A percentile compares a stretch with the other conserved stretches of the same genome.
phyloP scores from a whole-genome alignment of 1,139 yeast genomes.

The Suhomyces choctaworum region DNA sequence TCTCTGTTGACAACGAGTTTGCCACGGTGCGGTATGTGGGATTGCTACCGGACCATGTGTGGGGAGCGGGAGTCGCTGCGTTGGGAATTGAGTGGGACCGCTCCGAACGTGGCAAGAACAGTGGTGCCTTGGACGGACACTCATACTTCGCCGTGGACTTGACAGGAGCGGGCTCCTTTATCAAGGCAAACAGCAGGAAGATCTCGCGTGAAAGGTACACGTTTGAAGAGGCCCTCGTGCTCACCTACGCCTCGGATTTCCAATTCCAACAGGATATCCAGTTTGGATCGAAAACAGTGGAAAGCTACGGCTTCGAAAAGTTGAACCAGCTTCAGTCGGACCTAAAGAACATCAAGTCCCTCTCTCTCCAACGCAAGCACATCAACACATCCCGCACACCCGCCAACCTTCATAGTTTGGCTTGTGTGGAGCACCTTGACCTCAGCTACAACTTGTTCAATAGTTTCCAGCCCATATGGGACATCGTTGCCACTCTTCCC shows the following conservation, averaged over 20 bases:
- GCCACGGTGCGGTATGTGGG: conserved; percentile 66
- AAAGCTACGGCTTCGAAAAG: conserved; percentile 66
- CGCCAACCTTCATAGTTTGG: conserved; percentile 18
- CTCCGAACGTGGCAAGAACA: conserved; percentile 68
- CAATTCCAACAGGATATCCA: conserved; percentile 27
- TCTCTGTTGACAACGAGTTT: conserved; percentile 8
- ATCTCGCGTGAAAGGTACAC: conserved; percentile 23
- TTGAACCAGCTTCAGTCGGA: conserved; percentile 49
- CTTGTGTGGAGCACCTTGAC: conserved; percentile 48
- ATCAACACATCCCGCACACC: conserved; percentile 2
- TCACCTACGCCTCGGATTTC: conserved; percentile 42
- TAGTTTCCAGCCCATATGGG: conserved; percentile 39
- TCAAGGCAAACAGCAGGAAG: conserved; percentile 47
- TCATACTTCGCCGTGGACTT: conserved; percentile 51
- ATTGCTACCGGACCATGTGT: conserved; percentile 36
- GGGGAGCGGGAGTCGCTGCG: conserved; percentile 56
- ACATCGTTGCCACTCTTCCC: conserved; percentile 37
- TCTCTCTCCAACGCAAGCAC: conserved; percentile 48
- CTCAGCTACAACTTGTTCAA: conserved; percentile 60
- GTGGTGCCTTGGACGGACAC: conserved; percentile 65
- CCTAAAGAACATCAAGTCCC: conserved; percentile 42
- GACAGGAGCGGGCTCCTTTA: conserved; percentile 60
- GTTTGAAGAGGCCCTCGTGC: conserved; percentile 51
- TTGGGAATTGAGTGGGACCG: conserved; percentile 90
- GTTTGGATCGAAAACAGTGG: conserved; percentile 58